Base-by-base conservation (phyloP, 2,329 filamentous ascomycete genomes). In the Alternaria metachromatica region DNA sequence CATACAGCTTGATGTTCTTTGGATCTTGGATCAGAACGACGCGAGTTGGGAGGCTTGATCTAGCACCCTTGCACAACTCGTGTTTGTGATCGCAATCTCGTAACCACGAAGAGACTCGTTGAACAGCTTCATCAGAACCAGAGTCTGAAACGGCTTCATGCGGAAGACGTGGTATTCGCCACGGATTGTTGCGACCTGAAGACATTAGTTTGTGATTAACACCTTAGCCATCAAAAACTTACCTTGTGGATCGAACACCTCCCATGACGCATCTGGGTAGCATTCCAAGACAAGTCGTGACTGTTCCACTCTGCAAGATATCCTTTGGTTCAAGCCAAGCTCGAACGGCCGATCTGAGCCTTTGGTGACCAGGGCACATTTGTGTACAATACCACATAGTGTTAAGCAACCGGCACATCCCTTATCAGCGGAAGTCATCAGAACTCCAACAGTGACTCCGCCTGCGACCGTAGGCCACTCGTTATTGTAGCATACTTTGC, bases 331-430 rank as follows among this genome's bases (percentile, higher is more conserved):
- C 49, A 9, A 21, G 9, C n/a, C n/a, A 3, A 23, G 30, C 18
- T 33, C 33, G 5, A 49, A 23, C 1, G n/a, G 20, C 5, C 28
- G 12, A 3, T 2, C 25, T 7, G 25, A 28, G 11, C 15, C 25
- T 18, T 43, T 9, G 3, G 18, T 28, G 15, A 30, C 7, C 10
- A 15, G 37, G 15, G 13, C n/a, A 20, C 23, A 55, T 12, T 13
- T 20, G 18, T 37, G 13, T 20, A 50, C 1, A 11, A 63, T 26
- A 6, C 43, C 15, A 2, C 49, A 54, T 9, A 63, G 20, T 15
- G 43, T 45, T 8, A 63, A 26, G 46, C 60, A 63, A 12, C 60
- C 60, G 2, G 60, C 60, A 44, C 60, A 63, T 13, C 60, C 60
- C 25, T 23, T 13, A 5, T 45, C 9, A 13, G 60, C 60, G 5